Percentiles rank a stretch among this genome's conserved stretches.
Conservation (phyloP, 441 rosid genomes). For the Biscutella auriculata region DNA sequence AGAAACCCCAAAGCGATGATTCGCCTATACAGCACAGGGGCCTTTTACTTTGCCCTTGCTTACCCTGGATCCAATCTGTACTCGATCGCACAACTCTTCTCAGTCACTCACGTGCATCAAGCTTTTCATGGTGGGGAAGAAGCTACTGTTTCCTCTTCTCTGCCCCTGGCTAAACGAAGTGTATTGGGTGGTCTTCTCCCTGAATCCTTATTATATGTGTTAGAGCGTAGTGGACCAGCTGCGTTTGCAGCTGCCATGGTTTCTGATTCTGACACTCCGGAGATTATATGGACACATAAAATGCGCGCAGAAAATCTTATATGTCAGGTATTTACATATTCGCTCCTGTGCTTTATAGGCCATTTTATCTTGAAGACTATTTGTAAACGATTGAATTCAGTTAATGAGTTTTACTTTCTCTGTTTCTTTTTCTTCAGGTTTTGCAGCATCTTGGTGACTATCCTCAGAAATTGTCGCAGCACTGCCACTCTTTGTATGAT, state of each 20-base stretch:
- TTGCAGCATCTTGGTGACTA: constrained; percentile 99
- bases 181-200: constrained; percentile 99
- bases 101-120: constrained; percentile 95
- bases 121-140: constrained; percentile 99
- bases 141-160: constrained; percentile 94
- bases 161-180: constrained; percentile 95
- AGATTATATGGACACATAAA: constrained; percentile 98
- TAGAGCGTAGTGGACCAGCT: constrained; percentile 96
- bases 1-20: constrained; percentile 99
- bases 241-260: constrained; percentile 99
- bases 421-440: constrained; percentile 43
- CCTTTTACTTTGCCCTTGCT: constrained; percentile 92
- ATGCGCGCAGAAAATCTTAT: constrained; percentile 99
- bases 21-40: constrained; percentile 94
- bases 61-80: constrained; percentile 97
- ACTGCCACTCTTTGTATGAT: constrained; percentile 87
- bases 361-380: constrained; percentile 12
- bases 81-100: constrained; percentile 88
- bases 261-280: constrained; percentile 99
- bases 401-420: constrained; percentile 6
- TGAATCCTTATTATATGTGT: constrained; percentile 87
- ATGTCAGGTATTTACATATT: constrained; percentile 52
- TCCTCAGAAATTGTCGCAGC: constrained; percentile 94
- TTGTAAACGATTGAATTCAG: not conserved
- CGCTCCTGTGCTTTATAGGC: constrained; percentile 5